Evolutionary conservation across 148 eudicot genomes (phyloP).

Genomic region (Rhododendron simsii): DNA sequence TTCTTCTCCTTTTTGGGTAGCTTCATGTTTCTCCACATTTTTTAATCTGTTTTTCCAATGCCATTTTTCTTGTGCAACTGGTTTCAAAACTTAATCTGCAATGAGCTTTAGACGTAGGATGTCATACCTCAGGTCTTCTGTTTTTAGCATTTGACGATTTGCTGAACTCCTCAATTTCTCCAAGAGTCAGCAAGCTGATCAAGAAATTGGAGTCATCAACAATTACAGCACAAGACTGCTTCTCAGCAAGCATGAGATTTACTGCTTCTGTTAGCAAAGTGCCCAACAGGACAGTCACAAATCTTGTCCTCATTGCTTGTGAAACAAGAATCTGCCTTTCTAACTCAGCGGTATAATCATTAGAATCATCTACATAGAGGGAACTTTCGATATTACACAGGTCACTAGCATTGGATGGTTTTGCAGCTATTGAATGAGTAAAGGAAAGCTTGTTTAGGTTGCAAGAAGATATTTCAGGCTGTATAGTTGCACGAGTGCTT

Average conservation of each 20-base stretch:
- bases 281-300: constrained; percentile 45
- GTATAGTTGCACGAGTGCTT: constrained; percentile 12
- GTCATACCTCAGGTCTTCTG: constrained; percentile 48
- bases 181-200: constrained; percentile 52
- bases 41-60: not conserved
- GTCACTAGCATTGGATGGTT: constrained; percentile 25
- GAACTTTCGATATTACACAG: constrained; percentile 62
- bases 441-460: constrained; percentile 18
- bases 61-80: not conserved
- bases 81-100: not conserved
- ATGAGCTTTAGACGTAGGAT: not conserved
- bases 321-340: constrained; percentile 59
- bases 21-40: not conserved
- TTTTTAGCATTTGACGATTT: constrained; percentile 33
- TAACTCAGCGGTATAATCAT: constrained; percentile 34
- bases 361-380: constrained; percentile 45
- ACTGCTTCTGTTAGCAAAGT: constrained; percentile 57
- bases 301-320: constrained; percentile 83
- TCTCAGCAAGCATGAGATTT: constrained; percentile 69
- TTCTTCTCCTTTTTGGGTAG: not conserved
- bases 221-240: constrained; percentile 67
- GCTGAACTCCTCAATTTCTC: constrained; percentile 57
- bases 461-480: constrained; percentile 22
- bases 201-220: constrained; percentile 46
- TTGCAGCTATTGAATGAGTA: constrained; percentile 12